phyloP scores from a whole-genome alignment of 2,329 filamentous ascomycete species.

The Diaporthe sp. region DNA sequence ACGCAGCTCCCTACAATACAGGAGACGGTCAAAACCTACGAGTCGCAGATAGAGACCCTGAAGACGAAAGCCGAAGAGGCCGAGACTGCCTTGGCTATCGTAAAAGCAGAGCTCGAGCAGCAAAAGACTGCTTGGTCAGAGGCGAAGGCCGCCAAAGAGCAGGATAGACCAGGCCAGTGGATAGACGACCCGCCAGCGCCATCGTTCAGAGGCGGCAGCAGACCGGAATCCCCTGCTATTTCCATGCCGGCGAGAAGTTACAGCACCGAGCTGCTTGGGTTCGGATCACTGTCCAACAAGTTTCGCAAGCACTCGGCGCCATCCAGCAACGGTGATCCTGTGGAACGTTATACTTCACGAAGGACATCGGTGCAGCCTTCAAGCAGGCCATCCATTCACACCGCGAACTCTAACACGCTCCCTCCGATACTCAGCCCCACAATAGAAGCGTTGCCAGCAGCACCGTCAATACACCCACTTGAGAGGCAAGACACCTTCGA shows the following conservation, averaged over 20 bases:
- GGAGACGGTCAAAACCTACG: constrained; percentile 72
- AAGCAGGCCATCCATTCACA: constrained; percentile 56
- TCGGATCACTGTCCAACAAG: constrained; percentile 58
- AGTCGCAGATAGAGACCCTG: constrained; percentile 71
- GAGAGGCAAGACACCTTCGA: constrained; percentile 65
- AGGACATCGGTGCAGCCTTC: constrained; percentile 65
- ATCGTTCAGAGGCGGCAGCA: constrained; percentile 61
- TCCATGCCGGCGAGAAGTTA: constrained; percentile 63
- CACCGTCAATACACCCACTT: constrained; percentile 58
- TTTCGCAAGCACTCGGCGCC: constrained; percentile 63
- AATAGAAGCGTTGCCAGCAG: constrained; percentile 60
- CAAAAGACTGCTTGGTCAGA: constrained; percentile 57
- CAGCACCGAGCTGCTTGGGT: constrained; percentile 66
- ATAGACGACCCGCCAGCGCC: constrained; percentile 62
- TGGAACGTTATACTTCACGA: constrained; percentile 58
- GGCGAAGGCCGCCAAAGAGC: constrained; percentile 47
- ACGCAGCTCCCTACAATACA: constrained; percentile 75
- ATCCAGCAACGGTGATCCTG: constrained; percentile 62
- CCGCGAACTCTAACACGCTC: constrained; percentile 53
- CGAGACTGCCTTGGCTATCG: constrained; percentile 73
- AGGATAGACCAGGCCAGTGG: constrained; percentile 63
- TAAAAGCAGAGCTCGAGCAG: constrained; percentile 64
- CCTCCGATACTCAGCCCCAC: constrained; percentile 60
- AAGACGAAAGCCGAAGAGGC: constrained; percentile 75
- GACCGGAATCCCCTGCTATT: constrained; percentile 68